Conservation (phyloP, 192 early-diverging fungal genomes). For the Coemansia sp. region DNA sequence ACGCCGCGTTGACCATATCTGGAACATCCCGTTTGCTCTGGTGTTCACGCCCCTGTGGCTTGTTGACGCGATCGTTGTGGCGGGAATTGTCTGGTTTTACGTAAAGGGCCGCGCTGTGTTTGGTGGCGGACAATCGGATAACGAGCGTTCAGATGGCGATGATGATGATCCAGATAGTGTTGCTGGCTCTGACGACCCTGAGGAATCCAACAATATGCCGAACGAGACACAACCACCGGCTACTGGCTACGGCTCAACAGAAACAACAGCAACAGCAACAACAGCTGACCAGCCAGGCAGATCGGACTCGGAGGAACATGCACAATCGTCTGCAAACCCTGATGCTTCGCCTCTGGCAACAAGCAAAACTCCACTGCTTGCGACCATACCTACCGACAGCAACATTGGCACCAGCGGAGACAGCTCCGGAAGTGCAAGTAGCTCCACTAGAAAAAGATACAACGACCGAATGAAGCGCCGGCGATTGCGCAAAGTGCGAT, state of each 20-base stretch:
- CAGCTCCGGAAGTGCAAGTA: not conserved
- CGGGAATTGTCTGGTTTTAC: conserved; percentile 25
- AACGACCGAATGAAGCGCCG: conserved; percentile 4
- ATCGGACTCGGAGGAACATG: not conserved
- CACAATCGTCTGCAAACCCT: not conserved
- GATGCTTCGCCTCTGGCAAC: conserved; percentile 1
- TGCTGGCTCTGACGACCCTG: not conserved
- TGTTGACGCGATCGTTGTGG: conserved; percentile 55
- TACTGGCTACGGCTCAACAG: conserved; percentile 3
- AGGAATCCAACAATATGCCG: not conserved
- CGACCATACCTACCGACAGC: not conserved
- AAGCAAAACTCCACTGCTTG: conserved; percentile 29
- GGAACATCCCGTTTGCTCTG: conserved; percentile 68
- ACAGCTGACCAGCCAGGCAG: conserved; percentile 24
- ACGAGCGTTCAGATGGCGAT: not conserved
- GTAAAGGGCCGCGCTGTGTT: conserved; percentile 4
- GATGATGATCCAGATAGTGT: not conserved
- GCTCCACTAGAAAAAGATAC: conserved; percentile 2
- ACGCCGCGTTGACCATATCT: conserved; percentile 67
- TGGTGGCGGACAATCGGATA: not conserved
- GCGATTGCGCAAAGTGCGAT: conserved; percentile 19
- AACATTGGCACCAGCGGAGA: not conserved
- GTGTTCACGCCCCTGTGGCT: conserved; percentile 87
- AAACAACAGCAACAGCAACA: conserved; percentile 1
- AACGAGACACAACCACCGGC: not conserved